These are phyloP conservation scores for Populus hybrid DNA, from an alignment of 441 rosid species.

Conservation along the genomic window DNA sequence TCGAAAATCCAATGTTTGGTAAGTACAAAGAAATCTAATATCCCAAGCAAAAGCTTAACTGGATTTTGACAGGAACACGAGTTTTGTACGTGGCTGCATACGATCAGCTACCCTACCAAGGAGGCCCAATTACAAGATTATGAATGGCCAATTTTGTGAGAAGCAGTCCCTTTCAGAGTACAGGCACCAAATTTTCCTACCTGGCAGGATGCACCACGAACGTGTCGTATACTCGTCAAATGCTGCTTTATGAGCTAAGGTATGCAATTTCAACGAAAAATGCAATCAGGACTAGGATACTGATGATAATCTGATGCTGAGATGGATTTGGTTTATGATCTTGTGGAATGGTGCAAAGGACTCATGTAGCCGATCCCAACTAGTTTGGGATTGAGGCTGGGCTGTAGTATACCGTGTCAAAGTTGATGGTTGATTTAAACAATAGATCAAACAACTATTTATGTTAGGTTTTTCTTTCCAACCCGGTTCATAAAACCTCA, in stretches of 20 bases:
- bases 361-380: background rate
- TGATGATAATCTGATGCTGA: background rate
- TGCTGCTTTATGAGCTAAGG: background rate
- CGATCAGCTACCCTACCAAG: background rate
- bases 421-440: background rate
- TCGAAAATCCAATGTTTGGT: conserved; percentile 62
- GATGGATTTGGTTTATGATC: background rate
- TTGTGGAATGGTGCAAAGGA: background rate
- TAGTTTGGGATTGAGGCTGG: background rate
- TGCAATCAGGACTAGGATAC: background rate
- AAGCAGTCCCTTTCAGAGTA: background rate
- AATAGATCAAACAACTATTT: background rate
- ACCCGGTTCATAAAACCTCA: background rate
- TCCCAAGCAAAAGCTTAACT: background rate
- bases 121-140: conserved; percentile 8
- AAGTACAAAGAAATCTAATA: conserved; percentile 32
- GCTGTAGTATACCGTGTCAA: background rate
- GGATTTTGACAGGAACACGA: conserved; percentile 1
- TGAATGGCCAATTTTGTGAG: conserved; percentile 15
- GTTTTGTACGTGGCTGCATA: conserved; percentile 6
- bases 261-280: conserved; percentile 7
- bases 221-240: background rate
- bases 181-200: conserved; percentile 28
- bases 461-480: background rate
- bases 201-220: conserved; percentile 10